These are phyloP conservation scores for Cercospora brassicicola DNA, from an alignment of 2,329 filamentous ascomycete species.

Conservation along the genomic window DNA sequence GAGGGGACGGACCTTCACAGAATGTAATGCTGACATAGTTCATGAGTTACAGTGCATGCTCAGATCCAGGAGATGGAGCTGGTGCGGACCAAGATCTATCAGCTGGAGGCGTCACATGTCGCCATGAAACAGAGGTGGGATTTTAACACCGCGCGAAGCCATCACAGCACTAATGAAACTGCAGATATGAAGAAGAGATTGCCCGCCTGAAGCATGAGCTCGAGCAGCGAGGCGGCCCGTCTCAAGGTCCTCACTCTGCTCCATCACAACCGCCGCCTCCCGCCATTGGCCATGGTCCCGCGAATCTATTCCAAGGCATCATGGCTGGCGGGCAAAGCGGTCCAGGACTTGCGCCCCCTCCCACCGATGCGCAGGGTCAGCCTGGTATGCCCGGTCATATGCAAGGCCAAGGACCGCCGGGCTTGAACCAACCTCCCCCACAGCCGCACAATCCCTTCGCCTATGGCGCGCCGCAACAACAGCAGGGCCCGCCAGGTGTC, in stretches of 20 bases:
- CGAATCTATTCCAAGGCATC: slow-evolving; percentile 90
- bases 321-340: slow-evolving; percentile 89
- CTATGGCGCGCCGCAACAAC: slow-evolving; percentile 59
- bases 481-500: slow-evolving; percentile 59
- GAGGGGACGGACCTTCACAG: not conserved
- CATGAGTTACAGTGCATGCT: slow-evolving; percentile 65
- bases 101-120: slow-evolving; percentile 86
- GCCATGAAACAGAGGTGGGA: slow-evolving; percentile 87
- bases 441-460: slow-evolving; percentile 69
- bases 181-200: slow-evolving; percentile 91
- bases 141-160: not conserved
- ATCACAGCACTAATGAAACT: slow-evolving; percentile 23
- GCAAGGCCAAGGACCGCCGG: slow-evolving; percentile 74
- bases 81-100: slow-evolving; percentile 88
- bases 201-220: slow-evolving; percentile 82
- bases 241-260: slow-evolving; percentile 68
- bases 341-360: slow-evolving; percentile 68
- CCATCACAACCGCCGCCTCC: slow-evolving; percentile 83
- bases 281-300: slow-evolving; percentile 79
- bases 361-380: slow-evolving; percentile 60
- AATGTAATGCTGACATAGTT: slow-evolving; percentile 18
- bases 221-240: slow-evolving; percentile 65
- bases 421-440: slow-evolving; percentile 56
- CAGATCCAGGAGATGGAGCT: slow-evolving; percentile 96
- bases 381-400: slow-evolving; percentile 59